phyloP scores from a whole-genome alignment of 192 early-diverging fungal species.

The Podila epicladia region DNA sequence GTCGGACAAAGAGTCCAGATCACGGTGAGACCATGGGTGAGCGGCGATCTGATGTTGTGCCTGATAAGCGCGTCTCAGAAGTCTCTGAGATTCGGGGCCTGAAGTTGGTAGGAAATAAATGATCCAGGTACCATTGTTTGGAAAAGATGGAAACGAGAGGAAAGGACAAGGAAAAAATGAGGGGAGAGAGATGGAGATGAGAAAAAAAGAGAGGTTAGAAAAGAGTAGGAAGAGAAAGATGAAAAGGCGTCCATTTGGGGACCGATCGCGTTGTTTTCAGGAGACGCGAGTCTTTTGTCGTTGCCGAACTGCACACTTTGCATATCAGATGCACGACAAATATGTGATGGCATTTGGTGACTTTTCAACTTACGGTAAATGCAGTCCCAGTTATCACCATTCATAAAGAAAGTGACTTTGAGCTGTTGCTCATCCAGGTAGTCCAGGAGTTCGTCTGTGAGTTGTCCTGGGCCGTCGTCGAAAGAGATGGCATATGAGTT shows the following conservation, averaged over 20 bases:
- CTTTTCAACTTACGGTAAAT: slow-evolving; percentile 52
- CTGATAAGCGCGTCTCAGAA: slow-evolving; percentile 31
- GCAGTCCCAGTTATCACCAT: slow-evolving; percentile 58
- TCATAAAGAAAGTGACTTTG: slow-evolving; percentile 77
- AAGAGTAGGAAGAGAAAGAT: neutral
- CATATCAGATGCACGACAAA: neutral
- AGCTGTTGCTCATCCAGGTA: slow-evolving; percentile 57
- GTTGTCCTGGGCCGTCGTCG: slow-evolving; percentile 71
- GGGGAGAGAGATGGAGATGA: neutral
- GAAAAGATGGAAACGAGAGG: neutral
- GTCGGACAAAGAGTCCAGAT: slow-evolving; percentile 50
- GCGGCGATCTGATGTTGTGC: slow-evolving; percentile 70
- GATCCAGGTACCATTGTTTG: neutral
- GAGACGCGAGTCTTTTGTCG: too few species aligned
- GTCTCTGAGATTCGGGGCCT: slow-evolving; percentile 32
- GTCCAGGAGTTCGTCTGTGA: slow-evolving; percentile 64
- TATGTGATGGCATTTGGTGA: slow-evolving; percentile 31
- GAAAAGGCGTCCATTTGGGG: too few species aligned
- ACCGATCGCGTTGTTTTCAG: too few species aligned
- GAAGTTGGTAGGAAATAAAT: neutral
- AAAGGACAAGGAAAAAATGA: slow-evolving; percentile 3
- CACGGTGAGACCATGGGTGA: slow-evolving; percentile 66
- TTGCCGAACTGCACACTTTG: too few species aligned
- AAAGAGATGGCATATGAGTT: slow-evolving; percentile 63
- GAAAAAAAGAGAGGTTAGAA: neutral